phyloP scores from a whole-genome alignment of 257 asterid genomes.

The Solanum dulcamara region DNA sequence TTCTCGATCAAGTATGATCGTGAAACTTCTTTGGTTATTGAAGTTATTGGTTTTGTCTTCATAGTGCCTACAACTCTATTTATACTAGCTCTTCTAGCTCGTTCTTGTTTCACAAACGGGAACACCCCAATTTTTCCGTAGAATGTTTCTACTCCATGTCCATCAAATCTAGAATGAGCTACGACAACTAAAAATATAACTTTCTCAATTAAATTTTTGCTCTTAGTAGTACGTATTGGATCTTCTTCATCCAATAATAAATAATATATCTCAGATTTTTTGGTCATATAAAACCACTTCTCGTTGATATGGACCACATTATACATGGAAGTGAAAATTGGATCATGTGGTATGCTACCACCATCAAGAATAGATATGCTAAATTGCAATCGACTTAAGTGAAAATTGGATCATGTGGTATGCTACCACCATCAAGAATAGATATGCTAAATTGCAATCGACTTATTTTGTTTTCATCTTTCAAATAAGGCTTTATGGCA shows the following conservation, averaged over 20 bases:
- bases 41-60: not conserved
- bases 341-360: not conserved
- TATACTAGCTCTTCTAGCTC: not conserved
- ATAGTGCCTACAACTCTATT: not conserved
- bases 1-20: not conserved
- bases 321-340: not conserved
- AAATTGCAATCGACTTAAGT: not conserved
- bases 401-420: not conserved
- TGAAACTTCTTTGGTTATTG: not conserved
- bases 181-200: not conserved
- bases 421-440: not conserved
- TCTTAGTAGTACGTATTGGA: not conserved
- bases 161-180: not conserved
- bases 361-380: not conserved
- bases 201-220: not conserved
- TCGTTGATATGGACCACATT: not conserved
- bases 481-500: too few species aligned
- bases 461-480: not conserved
- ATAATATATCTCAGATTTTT: not conserved
- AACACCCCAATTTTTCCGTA: not conserved
- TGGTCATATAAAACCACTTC: not conserved
- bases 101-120: not conserved
- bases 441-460: not conserved
- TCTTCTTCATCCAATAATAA: not conserved
- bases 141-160: not conserved